phyloP scores from a whole-genome alignment of 257 asterid species.

The Gentiana macrophylla region DNA sequence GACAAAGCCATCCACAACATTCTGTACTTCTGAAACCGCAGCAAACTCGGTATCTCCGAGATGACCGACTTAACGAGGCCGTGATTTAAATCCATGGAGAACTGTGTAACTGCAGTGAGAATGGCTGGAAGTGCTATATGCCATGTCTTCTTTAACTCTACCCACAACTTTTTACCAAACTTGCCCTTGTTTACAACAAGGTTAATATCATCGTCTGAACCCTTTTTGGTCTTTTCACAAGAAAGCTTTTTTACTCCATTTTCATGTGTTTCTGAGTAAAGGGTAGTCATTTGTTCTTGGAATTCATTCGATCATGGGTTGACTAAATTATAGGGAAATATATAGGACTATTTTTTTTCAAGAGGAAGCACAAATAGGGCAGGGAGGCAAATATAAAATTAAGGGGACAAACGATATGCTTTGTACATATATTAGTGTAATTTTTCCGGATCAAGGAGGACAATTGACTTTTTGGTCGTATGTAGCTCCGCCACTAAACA shows the following conservation, averaged over 20 bases:
- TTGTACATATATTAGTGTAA: no score
- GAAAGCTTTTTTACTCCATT: background rate
- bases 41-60: constrained; percentile 27
- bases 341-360: no score
- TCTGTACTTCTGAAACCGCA: constrained; percentile 22
- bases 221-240: no score
- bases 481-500: no score
- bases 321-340: no score
- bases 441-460: no score
- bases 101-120: constrained; percentile 20
- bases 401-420: no score
- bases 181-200: background rate
- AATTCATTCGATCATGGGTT: constrained; percentile 3
- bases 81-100: constrained; percentile 17
- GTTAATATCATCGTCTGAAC: no score
- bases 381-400: no score
- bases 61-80: constrained; percentile 23
- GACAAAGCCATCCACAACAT: constrained; percentile 20
- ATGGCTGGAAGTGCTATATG: constrained; percentile 27
- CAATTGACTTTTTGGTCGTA: no score
- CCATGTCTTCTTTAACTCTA: constrained; percentile 25
- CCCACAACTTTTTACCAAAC: constrained; percentile 5
- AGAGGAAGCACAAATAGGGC: no score
- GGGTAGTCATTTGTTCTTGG: background rate
- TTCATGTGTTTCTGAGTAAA: background rate